phyloP scores from a whole-genome alignment of 163 green algal genomes.

The Chlamydomonas reinhardtii region DNA sequence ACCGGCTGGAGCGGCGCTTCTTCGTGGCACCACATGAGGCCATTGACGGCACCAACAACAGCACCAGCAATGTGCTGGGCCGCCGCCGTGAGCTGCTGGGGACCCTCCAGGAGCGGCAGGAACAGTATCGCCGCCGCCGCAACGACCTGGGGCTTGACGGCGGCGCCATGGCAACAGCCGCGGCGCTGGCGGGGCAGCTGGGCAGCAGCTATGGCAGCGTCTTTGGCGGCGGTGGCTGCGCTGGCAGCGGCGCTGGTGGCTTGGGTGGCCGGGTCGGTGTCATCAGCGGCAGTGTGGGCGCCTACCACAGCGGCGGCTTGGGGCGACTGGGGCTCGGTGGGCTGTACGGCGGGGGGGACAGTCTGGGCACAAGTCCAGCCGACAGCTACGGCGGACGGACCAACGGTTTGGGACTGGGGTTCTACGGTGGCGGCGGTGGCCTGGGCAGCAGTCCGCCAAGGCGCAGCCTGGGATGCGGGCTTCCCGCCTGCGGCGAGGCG shows the following conservation, averaged over 20 bases:
- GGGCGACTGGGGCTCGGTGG: no score
- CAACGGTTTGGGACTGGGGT: not conserved
- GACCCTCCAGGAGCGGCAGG: conserved; percentile 55
- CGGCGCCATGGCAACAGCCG: not conserved
- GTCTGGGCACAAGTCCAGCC: not conserved
- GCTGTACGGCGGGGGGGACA: not conserved
- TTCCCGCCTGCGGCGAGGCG: no score
- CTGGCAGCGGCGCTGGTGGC: no score
- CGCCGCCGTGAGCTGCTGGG: conserved; percentile 49
- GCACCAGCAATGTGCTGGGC: conserved; percentile 52
- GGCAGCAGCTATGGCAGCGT: not conserved
- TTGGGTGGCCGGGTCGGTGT: no score
- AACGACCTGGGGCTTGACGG: conserved; percentile 13
- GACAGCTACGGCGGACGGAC: not conserved
- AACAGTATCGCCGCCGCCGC: conserved; percentile 48
- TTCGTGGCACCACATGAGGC: conserved; percentile 39
- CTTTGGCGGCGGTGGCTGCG: not conserved
- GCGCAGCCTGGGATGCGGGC: no score
- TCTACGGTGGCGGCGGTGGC: not conserved
- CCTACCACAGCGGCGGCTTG: no score
- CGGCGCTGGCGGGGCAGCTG: not conserved
- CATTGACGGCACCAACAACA: conserved; percentile 59
- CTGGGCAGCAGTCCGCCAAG: not conserved
- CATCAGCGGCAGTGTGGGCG: no score
- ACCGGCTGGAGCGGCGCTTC: not conserved